Evolutionary conservation across 805 yeast genomes (phyloP).

Genomic region (Maudiozyma turicensis): DNA sequence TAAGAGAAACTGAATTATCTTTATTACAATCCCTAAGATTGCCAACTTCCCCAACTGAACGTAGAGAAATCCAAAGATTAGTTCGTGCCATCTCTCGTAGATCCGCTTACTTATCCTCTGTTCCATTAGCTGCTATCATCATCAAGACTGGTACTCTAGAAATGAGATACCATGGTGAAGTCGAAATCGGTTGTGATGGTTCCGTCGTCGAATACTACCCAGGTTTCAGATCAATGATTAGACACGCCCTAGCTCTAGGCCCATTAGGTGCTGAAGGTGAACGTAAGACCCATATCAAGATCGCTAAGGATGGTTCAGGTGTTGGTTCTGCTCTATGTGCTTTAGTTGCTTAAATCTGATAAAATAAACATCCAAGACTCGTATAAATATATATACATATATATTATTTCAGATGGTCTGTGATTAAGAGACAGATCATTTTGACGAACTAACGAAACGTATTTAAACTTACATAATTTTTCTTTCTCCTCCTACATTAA

Average conservation of each 20-base stretch:
- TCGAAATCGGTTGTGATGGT: conserved; percentile 95
- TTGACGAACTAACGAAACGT: too few species aligned
- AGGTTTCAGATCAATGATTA: conserved; percentile 68
- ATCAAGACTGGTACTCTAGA: conserved; percentile 55
- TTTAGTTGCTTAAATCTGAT: conserved; percentile 24
- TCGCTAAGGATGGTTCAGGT: conserved; percentile 93
- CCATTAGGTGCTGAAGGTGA: conserved; percentile 68
- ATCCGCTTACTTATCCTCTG: conserved; percentile 80
- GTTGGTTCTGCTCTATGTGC: conserved; percentile 97
- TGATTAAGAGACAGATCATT: too few species aligned
- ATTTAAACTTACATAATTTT: too few species aligned
- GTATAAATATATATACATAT: too few species aligned
- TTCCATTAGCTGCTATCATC: conserved; percentile 79
- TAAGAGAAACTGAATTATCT: conserved; percentile 60
- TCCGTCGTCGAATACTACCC: conserved; percentile 92
- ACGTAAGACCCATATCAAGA: conserved; percentile 61
- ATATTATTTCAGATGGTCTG: too few species aligned
- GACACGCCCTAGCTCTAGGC: conserved; percentile 65
- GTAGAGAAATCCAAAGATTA: conserved; percentile 59
- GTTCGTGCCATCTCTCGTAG: conserved; percentile 79
- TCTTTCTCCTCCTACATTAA: too few species aligned
- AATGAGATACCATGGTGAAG: conserved; percentile 50
- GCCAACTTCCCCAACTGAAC: conserved; percentile 62
- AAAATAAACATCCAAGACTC: background rate
- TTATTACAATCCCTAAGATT: conserved; percentile 56